Evolutionary conservation across 176 grass and related monocot genomes (phyloP).

Genomic region (sorghum (Sorghum bicolor)): Sorghum_bicolor_NCBIv3 NC_012872.2:49757501-49758000

Average conservation of each 20-base stretch:
- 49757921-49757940: constrained; percentile 5
- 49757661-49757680: too few relatives aligned
- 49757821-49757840: neutral
- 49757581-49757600: constrained; percentile 2
- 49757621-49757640: constrained; percentile 2
- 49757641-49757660: constrained; percentile 18
- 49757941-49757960: constrained; percentile 20
- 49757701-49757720: neutral
- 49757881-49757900: constrained; percentile 17
- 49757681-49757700: too few relatives aligned
- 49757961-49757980: constrained; percentile 18
- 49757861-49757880: neutral
- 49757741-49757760: constrained; percentile 13
- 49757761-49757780: constrained; percentile 2
- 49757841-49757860: constrained; percentile 23
- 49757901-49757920: constrained; percentile 27
- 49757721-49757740: constrained; percentile 33
- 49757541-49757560: constrained; percentile 17
- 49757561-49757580: constrained; percentile 37
- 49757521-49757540: neutral
- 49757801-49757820: neutral
- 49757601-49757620: constrained; percentile 23
- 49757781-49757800: neutral
- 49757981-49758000: neutral
- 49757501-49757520: constrained; percentile 7